Evolutionary conservation across 768 basidiomycete genomes (phyloP).

Genomic region (Dacryopinax primogenitus): DNA sequence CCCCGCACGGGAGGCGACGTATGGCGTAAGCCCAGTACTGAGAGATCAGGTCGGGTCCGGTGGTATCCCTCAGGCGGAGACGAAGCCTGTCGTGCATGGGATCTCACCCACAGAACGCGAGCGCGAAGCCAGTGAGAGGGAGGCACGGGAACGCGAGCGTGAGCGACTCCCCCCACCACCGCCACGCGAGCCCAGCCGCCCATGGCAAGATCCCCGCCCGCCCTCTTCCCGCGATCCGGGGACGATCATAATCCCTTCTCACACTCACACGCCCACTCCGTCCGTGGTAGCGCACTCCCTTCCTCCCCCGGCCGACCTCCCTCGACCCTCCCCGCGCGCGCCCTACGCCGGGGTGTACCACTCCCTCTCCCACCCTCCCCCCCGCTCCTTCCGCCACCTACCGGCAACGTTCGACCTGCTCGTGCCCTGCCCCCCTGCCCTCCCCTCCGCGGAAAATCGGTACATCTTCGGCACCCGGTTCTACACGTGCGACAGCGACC

Average conservation of each 20-base stretch:
- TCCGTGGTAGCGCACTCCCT: too few species aligned
- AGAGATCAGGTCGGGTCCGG: background rate
- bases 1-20: background rate
- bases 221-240: background rate
- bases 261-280: too few species aligned
- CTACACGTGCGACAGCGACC: conserved; percentile 15
- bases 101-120: background rate
- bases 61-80: background rate
- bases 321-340: background rate
- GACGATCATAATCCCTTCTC: too few species aligned
- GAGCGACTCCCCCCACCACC: background rate
- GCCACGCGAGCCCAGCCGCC: background rate
- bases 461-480: background rate
- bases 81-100: background rate
- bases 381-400: background rate
- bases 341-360: background rate
- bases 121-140: background rate
- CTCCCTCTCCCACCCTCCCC: background rate
- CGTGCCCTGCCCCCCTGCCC: background rate
- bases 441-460: background rate
- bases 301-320: background rate
- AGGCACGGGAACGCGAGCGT: background rate
- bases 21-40: too few species aligned
- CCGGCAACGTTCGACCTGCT: background rate
- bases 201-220: background rate